Conservation (phyloP, 768 basidiomycete species). For the Mycena rebaudengoi region DNA sequence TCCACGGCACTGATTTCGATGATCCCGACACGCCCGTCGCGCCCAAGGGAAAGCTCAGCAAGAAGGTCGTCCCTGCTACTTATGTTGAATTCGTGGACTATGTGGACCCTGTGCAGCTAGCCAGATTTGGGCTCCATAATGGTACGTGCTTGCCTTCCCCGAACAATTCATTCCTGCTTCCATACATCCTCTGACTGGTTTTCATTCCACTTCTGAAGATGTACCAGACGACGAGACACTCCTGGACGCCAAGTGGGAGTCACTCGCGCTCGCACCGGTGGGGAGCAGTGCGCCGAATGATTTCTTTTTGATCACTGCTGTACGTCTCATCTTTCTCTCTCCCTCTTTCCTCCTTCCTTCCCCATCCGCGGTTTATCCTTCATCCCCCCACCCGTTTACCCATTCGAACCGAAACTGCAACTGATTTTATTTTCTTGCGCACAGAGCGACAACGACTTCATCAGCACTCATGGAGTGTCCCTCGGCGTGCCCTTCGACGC, state of each 20-base stretch:
- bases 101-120: conserved; percentile 61
- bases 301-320: conserved; percentile 72
- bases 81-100: conserved; percentile 67
- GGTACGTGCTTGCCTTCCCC: conserved; percentile 42
- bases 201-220: conserved; percentile 39
- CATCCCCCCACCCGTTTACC: too few species aligned
- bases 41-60: conserved; percentile 54
- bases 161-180: background rate
- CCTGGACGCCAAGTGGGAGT: conserved; percentile 77
- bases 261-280: conserved; percentile 64
- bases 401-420: background rate
- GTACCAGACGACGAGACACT: conserved; percentile 58
- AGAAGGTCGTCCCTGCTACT: conserved; percentile 56
- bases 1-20: conserved; percentile 65
- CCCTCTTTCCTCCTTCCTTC: background rate
- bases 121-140: conserved; percentile 70
- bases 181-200: background rate
- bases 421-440: background rate
- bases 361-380: too few species aligned
- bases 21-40: conserved; percentile 60
- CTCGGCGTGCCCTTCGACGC: conserved; percentile 61
- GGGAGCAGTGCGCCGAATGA: conserved; percentile 64
- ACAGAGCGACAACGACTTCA: conserved; percentile 71
- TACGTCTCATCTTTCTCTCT: conserved; percentile 39
- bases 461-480: conserved; percentile 62